Evolutionary conservation across 129 eudicot species (phyloP).

Genomic region (Ambrosia trifida): DNA sequence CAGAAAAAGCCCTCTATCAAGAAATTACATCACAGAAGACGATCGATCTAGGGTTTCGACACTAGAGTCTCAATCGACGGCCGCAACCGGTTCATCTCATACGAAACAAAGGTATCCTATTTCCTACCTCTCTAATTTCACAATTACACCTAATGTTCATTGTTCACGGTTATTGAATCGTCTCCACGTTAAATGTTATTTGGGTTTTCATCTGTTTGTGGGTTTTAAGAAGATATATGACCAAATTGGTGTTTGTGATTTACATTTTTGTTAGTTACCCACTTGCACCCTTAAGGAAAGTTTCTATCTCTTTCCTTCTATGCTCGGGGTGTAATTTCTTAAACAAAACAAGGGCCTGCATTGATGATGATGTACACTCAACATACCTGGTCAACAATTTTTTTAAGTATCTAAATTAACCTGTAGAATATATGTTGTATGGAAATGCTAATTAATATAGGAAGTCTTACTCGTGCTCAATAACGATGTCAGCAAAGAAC

Average conservation of each 20-base stretch:
- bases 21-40: constrained; percentile 46
- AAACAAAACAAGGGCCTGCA: constrained; percentile 72
- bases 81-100: constrained; percentile 39
- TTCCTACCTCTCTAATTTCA: background rate
- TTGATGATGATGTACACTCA: constrained; percentile 88
- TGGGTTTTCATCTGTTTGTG: constrained; percentile 15
- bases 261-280: constrained; percentile 56
- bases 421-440: background rate
- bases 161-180: no score
- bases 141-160: constrained; percentile 4
- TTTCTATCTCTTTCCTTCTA: constrained; percentile 64
- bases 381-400: constrained; percentile 53
- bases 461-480: constrained; percentile 69
- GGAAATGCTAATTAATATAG: background rate
- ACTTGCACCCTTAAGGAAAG: constrained; percentile 47
- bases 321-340: constrained; percentile 70
- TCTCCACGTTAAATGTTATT: background rate
- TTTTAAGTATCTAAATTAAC: background rate
- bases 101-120: constrained; percentile 66
- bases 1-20: background rate
- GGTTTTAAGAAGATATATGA: background rate
- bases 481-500: constrained; percentile 76
- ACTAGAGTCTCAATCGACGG: constrained; percentile 21
- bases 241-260: background rate
- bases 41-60: constrained; percentile 56